Evolutionary conservation across 768 basidiomycete species (phyloP).

Genomic region (Rhizopogon vesiculosus): DNA sequence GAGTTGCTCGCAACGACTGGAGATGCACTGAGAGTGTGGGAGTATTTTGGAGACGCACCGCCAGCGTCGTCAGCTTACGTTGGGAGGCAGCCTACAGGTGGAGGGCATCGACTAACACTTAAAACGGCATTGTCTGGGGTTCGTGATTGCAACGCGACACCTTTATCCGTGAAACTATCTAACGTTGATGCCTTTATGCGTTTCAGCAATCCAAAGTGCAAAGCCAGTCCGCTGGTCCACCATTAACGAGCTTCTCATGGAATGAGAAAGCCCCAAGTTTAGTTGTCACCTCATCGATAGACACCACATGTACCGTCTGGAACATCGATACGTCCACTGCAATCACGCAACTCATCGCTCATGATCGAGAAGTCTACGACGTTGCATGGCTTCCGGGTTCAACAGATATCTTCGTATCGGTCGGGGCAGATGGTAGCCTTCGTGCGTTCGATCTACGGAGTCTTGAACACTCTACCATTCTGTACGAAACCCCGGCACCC

Average conservation of each 20-base stretch:
- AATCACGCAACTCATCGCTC: conserved; percentile 95
- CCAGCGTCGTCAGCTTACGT: conserved; percentile 60
- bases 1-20: conserved; percentile 93
- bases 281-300: conserved; percentile 96
- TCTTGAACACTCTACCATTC: conserved; percentile 95
- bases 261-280: conserved; percentile 87
- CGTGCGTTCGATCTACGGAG: conserved; percentile 96
- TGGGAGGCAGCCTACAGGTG: conserved; percentile 52
- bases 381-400: conserved; percentile 98
- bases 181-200: conserved; percentile 2
- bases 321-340: conserved; percentile 93
- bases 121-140: conserved; percentile 83
- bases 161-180: conserved; percentile 5
- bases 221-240: conserved; percentile 77
- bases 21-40: conserved; percentile 90
- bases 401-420: conserved; percentile 96
- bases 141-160: conserved; percentile 25
- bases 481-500: conserved; percentile 89
- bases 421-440: conserved; percentile 94
- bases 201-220: conserved; percentile 86
- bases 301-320: conserved; percentile 99
- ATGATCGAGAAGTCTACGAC: conserved; percentile 95
- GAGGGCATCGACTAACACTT: conserved; percentile 62
- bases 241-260: conserved; percentile 97
- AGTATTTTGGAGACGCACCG: conserved; percentile 69